These are phyloP conservation scores for Sporothrix humicola DNA, from an alignment of 2,329 filamentous ascomycete species.

Conservation along the genomic window DNA sequence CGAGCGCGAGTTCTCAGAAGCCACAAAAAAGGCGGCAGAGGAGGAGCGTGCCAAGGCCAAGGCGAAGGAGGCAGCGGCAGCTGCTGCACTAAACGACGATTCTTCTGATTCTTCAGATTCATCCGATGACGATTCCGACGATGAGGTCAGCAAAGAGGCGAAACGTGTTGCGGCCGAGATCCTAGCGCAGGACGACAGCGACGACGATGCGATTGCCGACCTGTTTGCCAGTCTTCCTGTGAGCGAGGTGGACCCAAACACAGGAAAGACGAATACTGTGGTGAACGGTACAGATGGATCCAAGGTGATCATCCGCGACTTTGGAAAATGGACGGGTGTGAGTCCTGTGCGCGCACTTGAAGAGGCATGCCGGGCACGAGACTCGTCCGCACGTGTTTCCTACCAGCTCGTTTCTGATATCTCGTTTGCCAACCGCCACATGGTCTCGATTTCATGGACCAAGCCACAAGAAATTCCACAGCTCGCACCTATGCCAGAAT, in stretches of 20 bases:
- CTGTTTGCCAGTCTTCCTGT: slow-evolving; percentile 67
- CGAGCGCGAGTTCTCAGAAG: slow-evolving; percentile 63
- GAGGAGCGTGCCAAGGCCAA: slow-evolving; percentile 40
- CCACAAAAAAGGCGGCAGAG: slow-evolving; percentile 50
- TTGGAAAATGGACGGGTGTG: slow-evolving; percentile 81
- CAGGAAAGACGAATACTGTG: slow-evolving; percentile 63
- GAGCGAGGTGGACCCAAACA: slow-evolving; percentile 62
- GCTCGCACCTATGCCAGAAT: slow-evolving; percentile 48
- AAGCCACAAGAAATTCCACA: slow-evolving; percentile 65
- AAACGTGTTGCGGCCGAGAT: slow-evolving; percentile 64
- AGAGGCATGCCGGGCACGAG: slow-evolving; percentile 84
- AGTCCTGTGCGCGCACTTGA: slow-evolving; percentile 78
- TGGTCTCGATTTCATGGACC: slow-evolving; percentile 77
- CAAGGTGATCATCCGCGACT: slow-evolving; percentile 73
- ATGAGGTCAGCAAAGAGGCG: slow-evolving; percentile 62
- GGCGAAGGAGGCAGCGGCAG: slow-evolving; percentile 43
- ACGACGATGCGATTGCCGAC: slow-evolving; percentile 57
- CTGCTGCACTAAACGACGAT: slow-evolving; percentile 38
- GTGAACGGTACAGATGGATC: slow-evolving; percentile 59
- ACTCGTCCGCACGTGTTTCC: slow-evolving; percentile 68
- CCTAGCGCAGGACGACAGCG: slow-evolving; percentile 59
- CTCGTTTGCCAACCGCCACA: slow-evolving; percentile 76
- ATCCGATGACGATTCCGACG: slow-evolving; percentile 43
- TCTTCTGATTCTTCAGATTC: slow-evolving; percentile 40
- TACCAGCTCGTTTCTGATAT: slow-evolving; percentile 75